These are phyloP conservation scores for Cylindricascospora bacillispora DNA, from an alignment of 1,139 yeast species.

Conservation along the genomic window DNA sequence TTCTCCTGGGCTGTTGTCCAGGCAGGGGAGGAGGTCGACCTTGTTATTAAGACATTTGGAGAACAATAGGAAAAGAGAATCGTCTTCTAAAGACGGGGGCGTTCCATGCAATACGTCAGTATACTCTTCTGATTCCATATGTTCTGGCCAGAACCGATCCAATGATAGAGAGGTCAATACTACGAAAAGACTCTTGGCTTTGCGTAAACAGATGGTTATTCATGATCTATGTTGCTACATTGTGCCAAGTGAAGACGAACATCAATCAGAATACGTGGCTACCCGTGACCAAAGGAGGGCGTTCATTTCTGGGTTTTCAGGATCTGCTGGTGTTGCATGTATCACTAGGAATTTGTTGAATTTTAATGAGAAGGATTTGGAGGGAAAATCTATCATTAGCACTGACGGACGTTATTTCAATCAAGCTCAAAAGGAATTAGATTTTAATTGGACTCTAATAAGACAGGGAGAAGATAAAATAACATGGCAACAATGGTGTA, in stretches of 20 bases:
- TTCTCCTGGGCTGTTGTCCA: constrained; percentile 63
- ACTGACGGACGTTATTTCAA: constrained; percentile 93
- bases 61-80: constrained; percentile 9
- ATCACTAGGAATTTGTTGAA: constrained; percentile 54
- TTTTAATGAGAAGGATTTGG: constrained; percentile 27
- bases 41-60: constrained; percentile 27
- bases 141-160: too few relatives aligned
- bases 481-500: constrained; percentile 84
- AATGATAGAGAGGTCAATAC: constrained; percentile 38
- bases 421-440: constrained; percentile 83
- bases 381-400: constrained; percentile 58
- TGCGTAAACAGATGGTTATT: constrained; percentile 55
- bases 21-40: constrained; percentile 46
- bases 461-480: constrained; percentile 71
- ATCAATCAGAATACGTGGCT: constrained; percentile 83
- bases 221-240: constrained; percentile 64
- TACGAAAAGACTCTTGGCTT: constrained; percentile 42
- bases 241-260: constrained; percentile 88
- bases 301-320: constrained; percentile 82
- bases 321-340: constrained; percentile 90
- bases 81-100: constrained; percentile 7
- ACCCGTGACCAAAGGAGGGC: constrained; percentile 70
- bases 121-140: constrained; percentile 29
- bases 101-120: constrained; percentile 23
- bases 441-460: constrained; percentile 74